Conservation (phyloP, 805 yeast species). For the Ogataea minuta region DNA sequence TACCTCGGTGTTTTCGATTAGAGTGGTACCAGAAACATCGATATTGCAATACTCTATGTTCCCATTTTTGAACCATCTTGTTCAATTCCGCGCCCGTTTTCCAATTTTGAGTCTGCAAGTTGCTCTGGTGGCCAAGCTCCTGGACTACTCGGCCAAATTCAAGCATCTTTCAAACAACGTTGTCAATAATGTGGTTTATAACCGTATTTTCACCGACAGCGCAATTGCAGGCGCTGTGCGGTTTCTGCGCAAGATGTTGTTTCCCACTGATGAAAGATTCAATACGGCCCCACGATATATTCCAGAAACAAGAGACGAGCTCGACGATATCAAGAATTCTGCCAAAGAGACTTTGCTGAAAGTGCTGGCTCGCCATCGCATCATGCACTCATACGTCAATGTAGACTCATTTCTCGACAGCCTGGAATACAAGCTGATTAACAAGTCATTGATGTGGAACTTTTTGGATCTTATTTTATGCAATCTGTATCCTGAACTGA, state of each 20-base stretch:
- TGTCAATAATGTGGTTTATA: slow-evolving; percentile 25
- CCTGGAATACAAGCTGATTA: slow-evolving; percentile 38
- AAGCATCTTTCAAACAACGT: slow-evolving; percentile 27
- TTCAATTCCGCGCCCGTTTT: slow-evolving; percentile 14
- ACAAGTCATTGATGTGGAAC: slow-evolving; percentile 42
- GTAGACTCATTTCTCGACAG: slow-evolving; percentile 32
- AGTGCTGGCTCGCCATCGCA: slow-evolving; percentile 7
- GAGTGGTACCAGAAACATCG: slow-evolving; percentile 11
- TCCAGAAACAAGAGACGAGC: slow-evolving; percentile 30
- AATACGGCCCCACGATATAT: slow-evolving; percentile 30
- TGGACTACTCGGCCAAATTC: slow-evolving; percentile 18
- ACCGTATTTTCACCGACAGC: slow-evolving; percentile 22
- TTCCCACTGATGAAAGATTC: slow-evolving; percentile 30
- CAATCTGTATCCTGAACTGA: slow-evolving; percentile 39
- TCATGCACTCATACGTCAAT: slow-evolving; percentile 9
- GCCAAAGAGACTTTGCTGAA: slow-evolving; percentile 12
- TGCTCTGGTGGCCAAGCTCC: slow-evolving; percentile 7
- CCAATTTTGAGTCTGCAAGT: slow-evolving; percentile 21
- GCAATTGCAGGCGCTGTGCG: slow-evolving; percentile 15
- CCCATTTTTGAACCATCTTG: slow-evolving; percentile 20
- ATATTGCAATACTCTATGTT: slow-evolving; percentile 23
- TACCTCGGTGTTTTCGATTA: slow-evolving; percentile 27
- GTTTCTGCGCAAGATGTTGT: slow-evolving; percentile 27
- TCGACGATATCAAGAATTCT: slow-evolving; percentile 16
- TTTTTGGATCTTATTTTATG: slow-evolving; percentile 42